These are phyloP conservation scores for Myriosclerotinia duriaeana DNA, from an alignment of 2,329 filamentous ascomycete genomes.

Conservation along the genomic window DNA sequence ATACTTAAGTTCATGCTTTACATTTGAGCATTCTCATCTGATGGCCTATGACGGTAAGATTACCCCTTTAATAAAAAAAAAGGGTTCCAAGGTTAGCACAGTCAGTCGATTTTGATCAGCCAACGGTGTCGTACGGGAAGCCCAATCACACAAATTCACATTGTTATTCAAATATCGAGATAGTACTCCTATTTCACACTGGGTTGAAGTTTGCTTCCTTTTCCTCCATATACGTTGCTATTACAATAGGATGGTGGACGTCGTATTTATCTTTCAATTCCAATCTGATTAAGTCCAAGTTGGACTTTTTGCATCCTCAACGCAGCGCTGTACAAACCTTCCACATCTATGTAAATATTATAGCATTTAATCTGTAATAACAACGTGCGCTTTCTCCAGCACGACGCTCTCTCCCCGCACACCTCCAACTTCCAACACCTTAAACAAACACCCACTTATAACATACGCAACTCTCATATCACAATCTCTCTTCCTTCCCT, in stretches of 20 bases:
- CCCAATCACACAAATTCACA: not conserved
- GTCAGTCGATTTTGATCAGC: not conserved
- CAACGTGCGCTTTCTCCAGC: conserved; percentile 11
- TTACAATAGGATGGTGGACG: not conserved
- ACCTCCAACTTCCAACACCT: not conserved
- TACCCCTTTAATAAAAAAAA: not conserved
- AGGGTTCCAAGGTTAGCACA: not conserved
- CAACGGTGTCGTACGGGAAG: not conserved
- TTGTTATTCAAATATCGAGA: not conserved
- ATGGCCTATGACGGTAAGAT: not conserved
- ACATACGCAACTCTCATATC: conserved; percentile 8
- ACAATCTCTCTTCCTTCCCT: not conserved
- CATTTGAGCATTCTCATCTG: not conserved
- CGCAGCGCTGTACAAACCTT: not conserved
- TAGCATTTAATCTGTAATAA: not conserved
- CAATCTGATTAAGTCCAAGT: not conserved
- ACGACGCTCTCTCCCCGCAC: not conserved
- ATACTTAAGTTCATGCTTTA: not conserved
- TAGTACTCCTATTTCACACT: not conserved
- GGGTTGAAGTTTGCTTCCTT: not conserved
- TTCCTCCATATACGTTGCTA: not conserved
- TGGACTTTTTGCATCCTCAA: not conserved
- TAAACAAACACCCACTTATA: conserved; percentile 7
- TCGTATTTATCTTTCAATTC: not conserved
- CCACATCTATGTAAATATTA: not conserved